Conservation (phyloP, 805 yeast genomes). For the Lachancea sp. region DNA sequence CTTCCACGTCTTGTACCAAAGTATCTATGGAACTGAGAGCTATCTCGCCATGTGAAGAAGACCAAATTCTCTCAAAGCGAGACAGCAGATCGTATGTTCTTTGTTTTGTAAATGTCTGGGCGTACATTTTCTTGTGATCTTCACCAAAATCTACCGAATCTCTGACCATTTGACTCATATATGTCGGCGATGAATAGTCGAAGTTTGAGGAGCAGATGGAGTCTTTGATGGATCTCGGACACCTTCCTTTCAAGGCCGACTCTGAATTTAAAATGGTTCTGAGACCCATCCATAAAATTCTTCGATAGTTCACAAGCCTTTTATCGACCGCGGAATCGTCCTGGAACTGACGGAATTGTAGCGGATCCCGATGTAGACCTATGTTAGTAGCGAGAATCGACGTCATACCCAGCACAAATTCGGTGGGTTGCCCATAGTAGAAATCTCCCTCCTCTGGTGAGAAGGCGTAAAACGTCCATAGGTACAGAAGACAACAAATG, state of each 20-base stretch:
- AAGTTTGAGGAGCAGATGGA: neutral
- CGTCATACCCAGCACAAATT: constrained; percentile 27
- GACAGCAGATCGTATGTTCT: constrained; percentile 21
- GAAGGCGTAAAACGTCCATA: constrained; percentile 31
- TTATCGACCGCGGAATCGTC: constrained; percentile 16
- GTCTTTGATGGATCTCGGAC: constrained; percentile 12
- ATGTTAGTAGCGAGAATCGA: constrained; percentile 28
- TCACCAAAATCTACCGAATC: constrained; percentile 9
- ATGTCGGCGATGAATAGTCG: neutral
- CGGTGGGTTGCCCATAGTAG: constrained; percentile 31
- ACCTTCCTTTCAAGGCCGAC: constrained; percentile 29
- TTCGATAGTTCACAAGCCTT: constrained; percentile 25
- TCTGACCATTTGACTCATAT: neutral
- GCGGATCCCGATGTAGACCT: constrained; percentile 31
- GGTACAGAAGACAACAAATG: constrained; percentile 25
- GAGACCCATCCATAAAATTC: constrained; percentile 27
- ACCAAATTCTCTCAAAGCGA: constrained; percentile 24
- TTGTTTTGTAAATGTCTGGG: constrained; percentile 22
- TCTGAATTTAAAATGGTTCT: constrained; percentile 24
- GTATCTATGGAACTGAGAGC: constrained; percentile 18
- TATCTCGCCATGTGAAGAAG: constrained; percentile 20
- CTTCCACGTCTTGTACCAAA: constrained; percentile 17
- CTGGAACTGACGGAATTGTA: constrained; percentile 23
- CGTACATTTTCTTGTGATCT: constrained; percentile 16
- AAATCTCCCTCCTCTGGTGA: constrained; percentile 34